Evolutionary conservation across 2,329 filamentous ascomycete species (phyloP), one percentile per base, ranked within the genome.

Genomic region (Penicillium decumbens): DNA sequence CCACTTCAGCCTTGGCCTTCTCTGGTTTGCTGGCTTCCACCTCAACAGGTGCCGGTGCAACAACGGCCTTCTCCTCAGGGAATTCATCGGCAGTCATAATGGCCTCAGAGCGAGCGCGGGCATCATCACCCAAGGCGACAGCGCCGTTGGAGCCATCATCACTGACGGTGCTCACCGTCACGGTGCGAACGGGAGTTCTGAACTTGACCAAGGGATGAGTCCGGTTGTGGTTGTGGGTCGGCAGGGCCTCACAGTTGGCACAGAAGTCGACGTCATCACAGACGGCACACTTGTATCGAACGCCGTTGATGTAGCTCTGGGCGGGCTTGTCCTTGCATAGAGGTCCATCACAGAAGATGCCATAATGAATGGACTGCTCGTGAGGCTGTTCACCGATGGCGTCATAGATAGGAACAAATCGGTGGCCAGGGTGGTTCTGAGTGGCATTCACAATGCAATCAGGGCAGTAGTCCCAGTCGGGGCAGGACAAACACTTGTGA

Each of bases 171-270:
- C 84, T 91, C 45, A 98, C 88, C 54, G 82, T 91, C 30, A 95
- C 88, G 59, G 88, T 86, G 59, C 89, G 87, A 42, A 98, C 86
- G 8, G 92, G 88, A 2, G 88, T 95, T 80, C 89, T 95, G 77
- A 98, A 90, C 76, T 95, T 96, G 77, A 98, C 90, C 61, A 98
- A 77, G 25, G 93, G 93, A 64, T 98, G 93, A n/a, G 91, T 95
- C 71, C 84, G 85, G 77, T 97, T 96, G 77, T 98, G 93, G 20
- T 75, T 77, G 70, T 95, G 92, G 56, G 78, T 77, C 6, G 93
- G 93, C 62, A 84, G 84, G 42, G 92, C 89, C 75, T 98, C 95
- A 74, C 93, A 98, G 65, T 82, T 87, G 65, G 88, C 89, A 69
- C 93, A 98, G 76, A 96, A 95, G 72, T 98, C 93, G 29, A 86